Conservation (phyloP, 768 basidiomycete genomes). For the Podaxis carcinomalis region DNA sequence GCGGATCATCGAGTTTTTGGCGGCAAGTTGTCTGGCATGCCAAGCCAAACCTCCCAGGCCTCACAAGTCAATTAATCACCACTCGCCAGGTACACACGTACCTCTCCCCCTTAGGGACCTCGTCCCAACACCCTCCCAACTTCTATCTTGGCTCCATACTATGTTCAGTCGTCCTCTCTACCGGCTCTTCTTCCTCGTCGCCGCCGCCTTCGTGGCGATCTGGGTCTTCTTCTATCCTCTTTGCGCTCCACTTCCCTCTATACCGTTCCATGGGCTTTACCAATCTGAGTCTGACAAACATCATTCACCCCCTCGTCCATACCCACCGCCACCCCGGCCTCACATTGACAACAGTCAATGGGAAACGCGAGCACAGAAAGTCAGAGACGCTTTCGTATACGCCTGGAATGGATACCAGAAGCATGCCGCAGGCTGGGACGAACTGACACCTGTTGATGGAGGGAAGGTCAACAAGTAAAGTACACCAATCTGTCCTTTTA, state of each 20-base stretch:
- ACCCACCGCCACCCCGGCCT: conserved; percentile 3
- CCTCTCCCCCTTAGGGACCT: neutral
- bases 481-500: neutral
- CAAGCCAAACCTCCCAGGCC: neutral
- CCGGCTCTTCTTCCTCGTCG: conserved; percentile 1
- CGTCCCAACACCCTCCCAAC: neutral
- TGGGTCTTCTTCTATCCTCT: conserved; percentile 7
- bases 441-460: conserved; percentile 50
- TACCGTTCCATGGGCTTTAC: neutral
- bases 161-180: conserved; percentile 3
- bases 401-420: conserved; percentile 54
- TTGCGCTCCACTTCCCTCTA: neutral
- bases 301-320: neutral
- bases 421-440: conserved; percentile 52
- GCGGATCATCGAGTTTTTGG: too few relatives aligned
- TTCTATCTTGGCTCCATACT: neutral
- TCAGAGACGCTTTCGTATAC: conserved; percentile 55
- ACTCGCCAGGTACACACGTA: neutral
- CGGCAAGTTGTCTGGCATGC: neutral
- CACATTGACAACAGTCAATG: conserved; percentile 23
- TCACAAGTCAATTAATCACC: neutral
- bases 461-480: conserved; percentile 50
- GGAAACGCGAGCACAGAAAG: conserved; percentile 47
- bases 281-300: neutral
- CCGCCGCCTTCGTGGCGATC: conserved; percentile 1